Conservation (phyloP, 345 rosid genomes). For the Noccaea caerulescens region DNA sequence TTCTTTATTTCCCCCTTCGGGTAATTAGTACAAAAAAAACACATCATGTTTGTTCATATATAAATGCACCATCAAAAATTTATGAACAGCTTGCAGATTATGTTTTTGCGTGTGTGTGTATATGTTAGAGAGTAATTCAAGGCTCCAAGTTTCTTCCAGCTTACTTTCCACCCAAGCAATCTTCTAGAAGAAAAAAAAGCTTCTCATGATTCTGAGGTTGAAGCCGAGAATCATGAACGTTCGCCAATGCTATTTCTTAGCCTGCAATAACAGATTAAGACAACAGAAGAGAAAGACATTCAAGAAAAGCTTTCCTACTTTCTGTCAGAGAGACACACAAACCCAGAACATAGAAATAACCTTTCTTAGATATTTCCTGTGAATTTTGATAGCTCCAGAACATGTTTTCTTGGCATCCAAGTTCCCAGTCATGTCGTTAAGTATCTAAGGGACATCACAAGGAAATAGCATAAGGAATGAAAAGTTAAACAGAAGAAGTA, state of each 20-base stretch:
- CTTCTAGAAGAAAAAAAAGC: neutral
- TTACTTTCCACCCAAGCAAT: conserved; percentile 12
- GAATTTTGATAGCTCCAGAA: conserved; percentile 88
- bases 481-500: neutral
- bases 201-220: conserved; percentile 10
- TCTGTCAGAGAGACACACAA: conserved; percentile 21
- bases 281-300: conserved; percentile 5
- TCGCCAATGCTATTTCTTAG: conserved; percentile 50
- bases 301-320: neutral
- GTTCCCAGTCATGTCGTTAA: conserved; percentile 87
- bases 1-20: neutral
- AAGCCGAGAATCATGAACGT: conserved; percentile 15
- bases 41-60: conserved; percentile 14
- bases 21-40: conserved; percentile 4
- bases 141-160: conserved; percentile 22
- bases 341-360: conserved; percentile 42
- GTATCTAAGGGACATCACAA: conserved; percentile 54
- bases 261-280: conserved; percentile 35
- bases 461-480: neutral
- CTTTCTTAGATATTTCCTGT: conserved; percentile 87
- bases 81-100: conserved; percentile 35
- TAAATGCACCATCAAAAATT: conserved; percentile 19
- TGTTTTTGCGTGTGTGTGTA: neutral
- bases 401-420: conserved; percentile 92
- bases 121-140: conserved; percentile 2